These are phyloP conservation scores for Aspergillus udagawae DNA, from an alignment of 2,329 filamentous ascomycete species.

Conservation along the genomic window DNA sequence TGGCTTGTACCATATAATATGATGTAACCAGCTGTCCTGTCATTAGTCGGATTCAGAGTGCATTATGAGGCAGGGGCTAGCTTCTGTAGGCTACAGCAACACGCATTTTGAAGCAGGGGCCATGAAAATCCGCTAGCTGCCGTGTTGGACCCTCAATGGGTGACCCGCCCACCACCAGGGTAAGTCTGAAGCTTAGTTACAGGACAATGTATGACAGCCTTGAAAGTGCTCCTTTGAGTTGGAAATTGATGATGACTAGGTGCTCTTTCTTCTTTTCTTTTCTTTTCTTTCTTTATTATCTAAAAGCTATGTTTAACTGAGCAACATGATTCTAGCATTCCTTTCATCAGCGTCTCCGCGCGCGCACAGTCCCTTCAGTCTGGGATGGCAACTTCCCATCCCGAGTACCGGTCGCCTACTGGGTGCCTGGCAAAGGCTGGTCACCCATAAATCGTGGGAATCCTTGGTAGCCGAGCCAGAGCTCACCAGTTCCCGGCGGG, in stretches of 20 bases:
- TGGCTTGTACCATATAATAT: too few relatives aligned
- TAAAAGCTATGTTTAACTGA: background rate
- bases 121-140: too few relatives aligned
- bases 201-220: background rate
- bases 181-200: background rate
- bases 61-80: too few relatives aligned
- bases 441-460: conserved; percentile 2
- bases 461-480: conserved; percentile 4
- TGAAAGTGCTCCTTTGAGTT: background rate
- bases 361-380: background rate
- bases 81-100: too few relatives aligned
- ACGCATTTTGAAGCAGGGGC: too few relatives aligned
- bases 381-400: background rate
- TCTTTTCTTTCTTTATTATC: background rate
- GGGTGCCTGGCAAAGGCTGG: conserved; percentile 1
- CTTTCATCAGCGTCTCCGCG: background rate
- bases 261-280: background rate
- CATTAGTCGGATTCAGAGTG: too few relatives aligned
- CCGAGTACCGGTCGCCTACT: background rate
- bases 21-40: too few relatives aligned
- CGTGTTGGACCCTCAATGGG: too few relatives aligned
- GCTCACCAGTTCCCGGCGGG: conserved; percentile 4
- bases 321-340: background rate
- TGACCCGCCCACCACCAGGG: too few relatives aligned
- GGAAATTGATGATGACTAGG: background rate